Conservation (phyloP, 2,329 filamentous ascomycete genomes). For the Botrytis cinerea region DNA sequence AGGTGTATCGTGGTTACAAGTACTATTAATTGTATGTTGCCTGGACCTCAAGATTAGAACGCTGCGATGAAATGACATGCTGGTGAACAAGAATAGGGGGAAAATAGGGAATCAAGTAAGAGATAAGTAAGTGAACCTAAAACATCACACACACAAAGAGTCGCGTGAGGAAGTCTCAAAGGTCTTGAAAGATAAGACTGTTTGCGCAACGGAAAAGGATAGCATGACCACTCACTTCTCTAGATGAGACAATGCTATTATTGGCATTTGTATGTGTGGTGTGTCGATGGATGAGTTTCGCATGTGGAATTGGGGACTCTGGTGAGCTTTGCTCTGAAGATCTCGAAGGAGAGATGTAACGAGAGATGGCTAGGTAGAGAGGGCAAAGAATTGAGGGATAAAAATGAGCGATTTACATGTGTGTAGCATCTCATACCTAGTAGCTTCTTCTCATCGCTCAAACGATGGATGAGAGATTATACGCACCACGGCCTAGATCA, state of each 20-base stretch:
- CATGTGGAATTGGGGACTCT: neutral
- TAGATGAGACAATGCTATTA: neutral
- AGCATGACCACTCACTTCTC: slow-evolving; percentile 12
- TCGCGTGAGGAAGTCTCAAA: slow-evolving; percentile 9
- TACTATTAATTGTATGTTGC: slow-evolving; percentile 4
- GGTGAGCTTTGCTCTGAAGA: neutral
- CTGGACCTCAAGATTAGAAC: slow-evolving; percentile 1
- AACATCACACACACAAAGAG: slow-evolving; percentile 11
- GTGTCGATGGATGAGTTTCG: neutral
- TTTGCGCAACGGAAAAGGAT: slow-evolving; percentile 17
- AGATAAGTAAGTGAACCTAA: neutral
- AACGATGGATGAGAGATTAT: neutral
- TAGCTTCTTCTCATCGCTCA: neutral
- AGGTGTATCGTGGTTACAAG: neutral
- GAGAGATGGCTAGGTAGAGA: neutral
- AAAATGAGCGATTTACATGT: slow-evolving; percentile 5
- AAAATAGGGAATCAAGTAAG: neutral
- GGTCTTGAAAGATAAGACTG: neutral
- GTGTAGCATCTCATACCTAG: neutral
- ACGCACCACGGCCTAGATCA: neutral
- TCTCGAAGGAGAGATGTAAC: too few relatives aligned
- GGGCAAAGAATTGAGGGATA: neutral
- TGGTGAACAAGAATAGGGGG: neutral
- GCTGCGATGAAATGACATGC: neutral
- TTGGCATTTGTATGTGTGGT: too few relatives aligned